These are phyloP conservation scores for Diplocarpon rosae DNA, from an alignment of 2,329 filamentous ascomycete genomes.

Conservation along the genomic window DNA sequence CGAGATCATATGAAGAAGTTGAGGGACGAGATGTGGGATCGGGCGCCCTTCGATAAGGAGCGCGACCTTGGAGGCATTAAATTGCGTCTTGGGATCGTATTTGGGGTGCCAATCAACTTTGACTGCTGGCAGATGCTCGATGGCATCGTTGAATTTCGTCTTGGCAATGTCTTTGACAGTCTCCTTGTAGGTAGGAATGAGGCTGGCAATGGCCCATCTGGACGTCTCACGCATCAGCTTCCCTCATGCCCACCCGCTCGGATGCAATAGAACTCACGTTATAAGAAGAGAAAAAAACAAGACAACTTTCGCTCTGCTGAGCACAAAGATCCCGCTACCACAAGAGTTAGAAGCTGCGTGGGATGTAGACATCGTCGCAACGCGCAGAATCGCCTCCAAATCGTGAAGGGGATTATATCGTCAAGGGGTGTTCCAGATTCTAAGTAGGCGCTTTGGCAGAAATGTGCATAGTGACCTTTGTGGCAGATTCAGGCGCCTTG, in stretches of 20 bases:
- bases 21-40: conserved; percentile 38
- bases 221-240: conserved; percentile 1
- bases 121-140: conserved; percentile 22
- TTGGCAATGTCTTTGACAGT: conserved; percentile 30
- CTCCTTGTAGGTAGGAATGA: conserved; percentile 35
- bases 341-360: conserved; percentile 10
- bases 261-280: conserved; percentile 17
- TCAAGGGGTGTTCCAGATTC: not conserved
- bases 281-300: conserved; percentile 19
- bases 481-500: not conserved
- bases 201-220: conserved; percentile 38
- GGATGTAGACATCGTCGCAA: conserved; percentile 11
- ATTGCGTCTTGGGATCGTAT: conserved; percentile 22
- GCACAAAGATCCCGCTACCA: conserved; percentile 16
- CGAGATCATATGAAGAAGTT: conserved; percentile 44
- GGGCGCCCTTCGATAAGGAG: conserved; percentile 44
- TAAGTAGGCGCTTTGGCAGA: not conserved
- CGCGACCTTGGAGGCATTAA: conserved; percentile 38
- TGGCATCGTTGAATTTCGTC: conserved; percentile 17
- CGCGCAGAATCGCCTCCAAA: not conserved
- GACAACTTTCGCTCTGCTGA: conserved; percentile 19
- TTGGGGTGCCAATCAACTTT: conserved; percentile 25
- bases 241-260: not conserved
- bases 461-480: not conserved
- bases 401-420: not conserved